Base-by-base conservation (phyloP, 2,329 filamentous ascomycete genomes). In the Trichoderma sp. region DNA sequence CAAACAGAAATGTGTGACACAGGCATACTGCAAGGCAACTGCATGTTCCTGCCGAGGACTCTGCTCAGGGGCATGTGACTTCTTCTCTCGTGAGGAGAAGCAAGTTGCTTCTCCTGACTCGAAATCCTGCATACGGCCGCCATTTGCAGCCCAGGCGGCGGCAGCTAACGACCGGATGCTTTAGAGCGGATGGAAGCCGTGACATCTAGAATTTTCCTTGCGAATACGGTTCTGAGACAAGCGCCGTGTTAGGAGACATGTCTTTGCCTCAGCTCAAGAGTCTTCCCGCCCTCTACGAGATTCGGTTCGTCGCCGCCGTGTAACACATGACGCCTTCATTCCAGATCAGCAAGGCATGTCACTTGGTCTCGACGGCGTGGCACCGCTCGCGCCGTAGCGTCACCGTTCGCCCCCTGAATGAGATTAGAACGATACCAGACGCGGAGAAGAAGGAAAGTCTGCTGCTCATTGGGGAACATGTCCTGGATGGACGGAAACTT, bases 311-410 rank as follows among this genome's bases (percentile, higher is more conserved):
- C 41, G 45, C 16, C 29, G 41, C 24, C 24, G 69, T 31, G 71
- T 56, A 73, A 65, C 60, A 65, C 56, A 65, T 73, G 71, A 56
- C 60, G 71, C 38, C n/a, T 35, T 50, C 59, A 72, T 64, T 50
- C 29, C 38, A 50, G 59, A 72, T 45, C 60, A 56, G 41, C 69
- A 72, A 72, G 33, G 60, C 45, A 64, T 53, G 59, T 35, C 69
- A 60, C 63, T 72, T 35, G 6, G 41, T n/a, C 8, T 53, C 29
- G 69, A 64, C 29, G 69, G 69, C 29, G 59, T 35, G 60, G 11
- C 41, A 56, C 29, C 41, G 41, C 29, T n/a, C 29, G 63, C 60
- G 27, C 35, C 24, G 60, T 56, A 31, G 38, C 45, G 66, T 24
- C 56, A 50, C 41, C 29, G 11, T 35, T 72, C 38, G 56, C 33